These are phyloP conservation scores for Hemileia vastatrix DNA, from an alignment of 1,284 basidiomycete genomes.

Conservation along the genomic window DNA sequence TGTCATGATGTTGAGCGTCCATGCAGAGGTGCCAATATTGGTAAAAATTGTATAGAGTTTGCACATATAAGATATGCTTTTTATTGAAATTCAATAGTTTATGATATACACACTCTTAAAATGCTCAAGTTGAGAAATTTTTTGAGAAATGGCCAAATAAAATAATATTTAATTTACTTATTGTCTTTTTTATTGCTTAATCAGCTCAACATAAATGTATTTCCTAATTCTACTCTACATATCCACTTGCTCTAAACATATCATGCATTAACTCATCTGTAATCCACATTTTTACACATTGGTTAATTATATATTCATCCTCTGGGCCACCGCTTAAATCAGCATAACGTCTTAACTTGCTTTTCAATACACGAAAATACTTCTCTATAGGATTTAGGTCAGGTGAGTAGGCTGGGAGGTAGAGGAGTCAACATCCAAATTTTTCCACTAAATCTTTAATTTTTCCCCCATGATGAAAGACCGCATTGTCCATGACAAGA, in stretches of 20 bases:
- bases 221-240: no score
- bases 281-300: neutral
- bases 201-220: no score
- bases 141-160: no score
- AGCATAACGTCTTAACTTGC: neutral
- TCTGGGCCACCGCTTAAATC: neutral
- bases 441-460: neutral
- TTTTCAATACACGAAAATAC: neutral
- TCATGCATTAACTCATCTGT: neutral
- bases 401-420: slow-evolving; percentile 1
- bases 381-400: slow-evolving; percentile 1
- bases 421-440: neutral
- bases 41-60: no score
- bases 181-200: no score
- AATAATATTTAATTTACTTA: no score
- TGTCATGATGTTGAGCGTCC: no score
- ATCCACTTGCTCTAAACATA: neutral
- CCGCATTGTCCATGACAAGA: neutral
- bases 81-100: no score
- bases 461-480: neutral
- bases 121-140: no score
- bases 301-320: neutral
- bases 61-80: no score
- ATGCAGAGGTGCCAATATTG: no score
- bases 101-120: no score